phyloP scores from a whole-genome alignment of 2,329 filamentous ascomycete genomes.

The Aphanocladium album region DNA sequence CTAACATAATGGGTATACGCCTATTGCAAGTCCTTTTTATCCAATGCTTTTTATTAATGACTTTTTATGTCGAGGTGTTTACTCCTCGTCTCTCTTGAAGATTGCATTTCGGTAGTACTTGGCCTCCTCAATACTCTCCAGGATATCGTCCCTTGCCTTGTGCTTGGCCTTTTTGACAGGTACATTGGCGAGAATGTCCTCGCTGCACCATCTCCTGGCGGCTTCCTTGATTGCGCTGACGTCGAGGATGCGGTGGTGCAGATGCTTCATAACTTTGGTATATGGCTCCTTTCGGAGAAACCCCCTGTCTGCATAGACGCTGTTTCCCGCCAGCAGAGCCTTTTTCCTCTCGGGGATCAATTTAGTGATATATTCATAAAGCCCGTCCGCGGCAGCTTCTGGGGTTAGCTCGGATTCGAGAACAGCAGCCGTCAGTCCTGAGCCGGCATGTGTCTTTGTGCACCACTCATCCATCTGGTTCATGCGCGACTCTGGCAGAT shows the following conservation, averaged over 20 bases:
- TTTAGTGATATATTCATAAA: conserved; percentile 73
- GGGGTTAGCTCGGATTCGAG: conserved; percentile 68
- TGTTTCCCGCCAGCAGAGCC: conserved; percentile 84
- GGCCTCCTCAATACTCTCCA: conserved; percentile 93
- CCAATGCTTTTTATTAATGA: not conserved
- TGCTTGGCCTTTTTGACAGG: conserved; percentile 58
- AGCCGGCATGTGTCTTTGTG: conserved; percentile 68
- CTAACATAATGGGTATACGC: not conserved
- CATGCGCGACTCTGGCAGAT: conserved; percentile 65
- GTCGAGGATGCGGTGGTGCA: conserved; percentile 89
- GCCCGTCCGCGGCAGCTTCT: conserved; percentile 62
- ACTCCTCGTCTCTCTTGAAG: conserved; percentile 41
- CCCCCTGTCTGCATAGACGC: conserved; percentile 80
- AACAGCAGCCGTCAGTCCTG: conserved; percentile 76
- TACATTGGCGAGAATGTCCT: conserved; percentile 40
- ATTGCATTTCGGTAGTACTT: conserved; percentile 71
- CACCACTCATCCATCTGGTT: conserved; percentile 88
- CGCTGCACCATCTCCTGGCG: conserved; percentile 69
- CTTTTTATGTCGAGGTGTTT: not conserved
- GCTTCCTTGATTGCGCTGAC: conserved; percentile 93
- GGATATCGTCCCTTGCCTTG: conserved; percentile 80
- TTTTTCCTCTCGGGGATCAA: conserved; percentile 61
- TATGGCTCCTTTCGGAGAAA: conserved; percentile 77
- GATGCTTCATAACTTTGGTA: conserved; percentile 62
- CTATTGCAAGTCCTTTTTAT: not conserved